Base-by-base conservation (phyloP, 2,329 filamentous ascomycete species). In the Colletotrichum sp. region DNA sequence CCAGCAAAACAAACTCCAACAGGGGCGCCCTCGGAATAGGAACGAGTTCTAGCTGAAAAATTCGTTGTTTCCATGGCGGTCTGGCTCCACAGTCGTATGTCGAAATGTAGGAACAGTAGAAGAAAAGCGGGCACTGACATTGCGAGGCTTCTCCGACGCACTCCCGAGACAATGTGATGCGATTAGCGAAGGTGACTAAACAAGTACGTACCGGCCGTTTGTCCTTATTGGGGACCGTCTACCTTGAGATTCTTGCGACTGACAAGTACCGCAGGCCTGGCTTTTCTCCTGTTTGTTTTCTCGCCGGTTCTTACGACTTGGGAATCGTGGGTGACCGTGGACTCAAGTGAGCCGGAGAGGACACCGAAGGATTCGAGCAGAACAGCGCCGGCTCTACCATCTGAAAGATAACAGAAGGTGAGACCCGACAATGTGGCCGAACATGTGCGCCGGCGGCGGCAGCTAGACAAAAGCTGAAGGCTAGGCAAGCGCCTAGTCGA, bases 71-170 rank as follows among this genome's bases (percentile, higher is more conserved):
- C 39, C 55, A 64, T 52, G 70, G 58, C 36, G 32, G 68, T n/a
- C 52, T 32, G 73, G 67, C 55, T 52, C 64, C 73, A 75, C 67
- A 66, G 36, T 75, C 64, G 56, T 73, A 68, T 68, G 73, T 75
- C 65, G 36, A 61, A 25, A 66, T 16, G 39, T 67, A 75, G 43
- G 43, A 64, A 64, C 32, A 22, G 34, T 36, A n/a, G 39, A 65
- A 30, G 65, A 76, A 74, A 76, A 76, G 74, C 58, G 74, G 74
- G 65, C 28, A 27, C 56, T 7, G 22, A 69, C 65, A 76, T 74
- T 69, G 74, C 74, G 70, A 75, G 27, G 32, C 56, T 67, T 73
- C 73, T 75, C 73, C 73, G 73, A 75, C 60, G 30, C 56, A 75
- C 61, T 48, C 64, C 73, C 73, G 73, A 76, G 43, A 62, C 70